Evolutionary conservation across 225 moss, liverwort and hornwort genomes (phyloP).

Genomic region (Polytrichum commune): DNA sequence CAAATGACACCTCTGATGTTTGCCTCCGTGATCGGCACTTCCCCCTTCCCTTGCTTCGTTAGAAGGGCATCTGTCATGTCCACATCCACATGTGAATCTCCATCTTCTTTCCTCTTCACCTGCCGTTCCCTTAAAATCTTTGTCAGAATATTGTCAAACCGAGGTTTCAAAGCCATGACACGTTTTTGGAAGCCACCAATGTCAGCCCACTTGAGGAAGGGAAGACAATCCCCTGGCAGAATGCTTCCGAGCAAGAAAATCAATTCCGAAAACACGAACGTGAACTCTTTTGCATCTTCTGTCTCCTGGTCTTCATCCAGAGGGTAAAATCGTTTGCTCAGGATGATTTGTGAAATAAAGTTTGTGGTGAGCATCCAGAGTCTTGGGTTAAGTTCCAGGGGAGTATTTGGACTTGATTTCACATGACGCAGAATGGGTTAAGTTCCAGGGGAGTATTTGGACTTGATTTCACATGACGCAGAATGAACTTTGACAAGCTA

Average conservation of each 20-base stretch:
- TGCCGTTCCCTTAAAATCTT: constrained; percentile 20
- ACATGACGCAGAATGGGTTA: constrained; percentile 15
- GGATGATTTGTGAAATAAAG: constrained; percentile 26
- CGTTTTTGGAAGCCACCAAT: constrained; percentile 38
- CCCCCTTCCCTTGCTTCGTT: constrained; percentile 22
- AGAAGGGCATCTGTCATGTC: constrained; percentile 39
- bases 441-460: constrained; percentile 19
- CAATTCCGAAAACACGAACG: constrained; percentile 39
- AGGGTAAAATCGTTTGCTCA: constrained; percentile 36
- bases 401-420: constrained; percentile 14
- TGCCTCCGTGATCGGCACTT: constrained; percentile 27
- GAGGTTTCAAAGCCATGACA: constrained; percentile 25
- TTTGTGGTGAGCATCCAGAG: constrained; percentile 25
- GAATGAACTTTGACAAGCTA: constrained; percentile 10
- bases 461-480: constrained; percentile 12
- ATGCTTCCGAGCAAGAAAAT: constrained; percentile 29
- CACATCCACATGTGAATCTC: constrained; percentile 23
- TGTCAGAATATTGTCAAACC: constrained; percentile 33
- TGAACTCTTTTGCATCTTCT: constrained; percentile 37
- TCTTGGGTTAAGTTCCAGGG: constrained; percentile 20
- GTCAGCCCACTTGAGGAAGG: constrained; percentile 35
- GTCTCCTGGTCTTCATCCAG: constrained; percentile 23
- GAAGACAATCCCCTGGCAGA: constrained; percentile 39
- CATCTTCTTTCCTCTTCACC: constrained; percentile 9
- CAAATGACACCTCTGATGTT: constrained; percentile 36